Evolutionary conservation across 352 stramenopile species (phyloP).

Genomic region (Phytophthora niederhauseri): DNA sequence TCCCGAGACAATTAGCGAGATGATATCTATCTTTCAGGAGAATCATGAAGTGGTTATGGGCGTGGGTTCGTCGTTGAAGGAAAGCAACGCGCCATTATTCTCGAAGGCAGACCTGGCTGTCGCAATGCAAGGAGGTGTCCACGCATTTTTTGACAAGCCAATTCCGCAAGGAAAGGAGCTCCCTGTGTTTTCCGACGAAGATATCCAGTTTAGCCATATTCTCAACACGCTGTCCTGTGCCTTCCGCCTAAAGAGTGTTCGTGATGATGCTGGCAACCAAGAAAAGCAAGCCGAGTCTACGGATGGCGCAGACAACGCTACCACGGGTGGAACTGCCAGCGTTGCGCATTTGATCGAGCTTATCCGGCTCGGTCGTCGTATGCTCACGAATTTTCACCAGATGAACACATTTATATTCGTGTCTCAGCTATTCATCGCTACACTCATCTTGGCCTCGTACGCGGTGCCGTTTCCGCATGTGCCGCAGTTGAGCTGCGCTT

Average conservation of each 20-base stretch:
- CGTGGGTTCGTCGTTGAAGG: constrained; percentile 77
- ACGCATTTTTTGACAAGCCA: constrained; percentile 74
- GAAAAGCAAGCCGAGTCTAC: constrained; percentile 10
- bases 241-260: constrained; percentile 60
- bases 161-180: constrained; percentile 63
- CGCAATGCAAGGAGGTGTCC: constrained; percentile 68
- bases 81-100: constrained; percentile 82
- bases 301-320: constrained; percentile 33
- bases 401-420: constrained; percentile 88
- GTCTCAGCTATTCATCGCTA: constrained; percentile 82
- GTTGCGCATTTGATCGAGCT: constrained; percentile 81
- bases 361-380: constrained; percentile 72
- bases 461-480: constrained; percentile 78
- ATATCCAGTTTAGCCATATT: constrained; percentile 85
- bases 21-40: constrained; percentile 90
- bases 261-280: constrained; percentile 24
- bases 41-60: constrained; percentile 86
- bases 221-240: constrained; percentile 83
- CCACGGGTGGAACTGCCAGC: constrained; percentile 44
- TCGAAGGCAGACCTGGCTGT: constrained; percentile 71
- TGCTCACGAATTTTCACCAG: constrained; percentile 88
- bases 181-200: constrained; percentile 70
- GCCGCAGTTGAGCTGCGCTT: constrained; percentile 72
- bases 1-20: constrained; percentile 94
- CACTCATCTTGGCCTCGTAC: constrained; percentile 71